These are phyloP conservation scores for Scenedesmus sp. DNA, from an alignment of 163 green algal genomes.

Conservation along the genomic window DNA sequence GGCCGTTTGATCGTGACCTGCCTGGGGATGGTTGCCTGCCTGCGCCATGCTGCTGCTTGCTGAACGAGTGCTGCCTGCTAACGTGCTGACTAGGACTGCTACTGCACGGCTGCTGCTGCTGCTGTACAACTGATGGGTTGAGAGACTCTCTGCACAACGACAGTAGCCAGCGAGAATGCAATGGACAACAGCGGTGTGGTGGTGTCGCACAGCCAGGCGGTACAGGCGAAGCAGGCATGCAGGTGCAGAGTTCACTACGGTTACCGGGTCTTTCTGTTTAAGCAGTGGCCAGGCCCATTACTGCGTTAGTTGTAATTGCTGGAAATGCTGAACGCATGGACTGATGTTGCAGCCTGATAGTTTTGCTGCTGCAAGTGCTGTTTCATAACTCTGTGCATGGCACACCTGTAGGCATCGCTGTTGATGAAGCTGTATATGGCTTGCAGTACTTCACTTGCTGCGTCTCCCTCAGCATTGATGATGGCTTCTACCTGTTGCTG, in stretches of 20 bases:
- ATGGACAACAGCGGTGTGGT: no score
- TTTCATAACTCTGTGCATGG: neutral
- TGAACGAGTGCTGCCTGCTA: slow-evolving; percentile 40
- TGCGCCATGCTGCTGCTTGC: slow-evolving; percentile 15
- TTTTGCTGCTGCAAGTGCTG: neutral
- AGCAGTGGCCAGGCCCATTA: no score
- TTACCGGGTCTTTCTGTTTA: no score
- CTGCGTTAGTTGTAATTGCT: no score
- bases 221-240: no score
- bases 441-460: slow-evolving; percentile 71
- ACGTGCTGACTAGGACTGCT: slow-evolving; percentile 7
- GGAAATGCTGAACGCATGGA: no score
- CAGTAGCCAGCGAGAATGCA: no score
- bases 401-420: slow-evolving; percentile 68
- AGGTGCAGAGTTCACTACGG: no score
- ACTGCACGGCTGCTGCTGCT: neutral
- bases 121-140: neutral
- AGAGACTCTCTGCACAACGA: slow-evolving; percentile 39
- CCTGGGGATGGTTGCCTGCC: slow-evolving; percentile 17
- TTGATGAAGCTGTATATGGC: slow-evolving; percentile 70
- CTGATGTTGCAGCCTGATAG: neutral
- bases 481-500: slow-evolving; percentile 65
- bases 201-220: no score
- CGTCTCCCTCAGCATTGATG: slow-evolving; percentile 71
- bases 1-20: slow-evolving; percentile 33